phyloP scores from a whole-genome alignment of 23 red algal genomes.

The Gracilariopsis chorda region DNA sequence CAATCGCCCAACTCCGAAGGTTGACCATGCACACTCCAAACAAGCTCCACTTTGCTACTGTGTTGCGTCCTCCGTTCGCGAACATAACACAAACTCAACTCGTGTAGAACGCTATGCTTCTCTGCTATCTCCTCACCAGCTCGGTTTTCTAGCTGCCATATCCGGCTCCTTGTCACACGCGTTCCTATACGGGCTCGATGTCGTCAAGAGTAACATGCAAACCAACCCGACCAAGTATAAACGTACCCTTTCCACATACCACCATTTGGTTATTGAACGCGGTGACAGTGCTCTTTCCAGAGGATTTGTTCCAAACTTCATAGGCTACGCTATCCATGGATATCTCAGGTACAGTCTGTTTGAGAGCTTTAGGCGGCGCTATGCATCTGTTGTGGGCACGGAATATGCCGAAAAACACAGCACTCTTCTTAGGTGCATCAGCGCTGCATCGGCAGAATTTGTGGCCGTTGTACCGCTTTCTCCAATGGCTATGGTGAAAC shows the following conservation, averaged over 20 bases:
- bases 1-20: no score
- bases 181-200: background rate
- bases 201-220: background rate
- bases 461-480: background rate
- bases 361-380: background rate
- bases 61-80: background rate
- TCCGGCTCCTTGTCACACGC: background rate
- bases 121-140: background rate
- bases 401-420: background rate
- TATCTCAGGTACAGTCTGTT: background rate
- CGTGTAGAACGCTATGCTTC: background rate
- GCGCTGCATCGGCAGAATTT: background rate
- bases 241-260: background rate
- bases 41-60: no score
- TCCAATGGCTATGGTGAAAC: background rate
- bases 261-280: background rate
- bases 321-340: background rate
- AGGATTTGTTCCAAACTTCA: background rate
- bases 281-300: background rate
- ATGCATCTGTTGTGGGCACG: background rate
- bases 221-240: background rate
- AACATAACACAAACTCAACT: background rate
- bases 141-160: background rate
- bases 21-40: no score
- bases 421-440: background rate